Evolutionary conservation across 1,284 basidiomycete genomes (phyloP).

Genomic region (Cryptococcus sp.): DNA sequence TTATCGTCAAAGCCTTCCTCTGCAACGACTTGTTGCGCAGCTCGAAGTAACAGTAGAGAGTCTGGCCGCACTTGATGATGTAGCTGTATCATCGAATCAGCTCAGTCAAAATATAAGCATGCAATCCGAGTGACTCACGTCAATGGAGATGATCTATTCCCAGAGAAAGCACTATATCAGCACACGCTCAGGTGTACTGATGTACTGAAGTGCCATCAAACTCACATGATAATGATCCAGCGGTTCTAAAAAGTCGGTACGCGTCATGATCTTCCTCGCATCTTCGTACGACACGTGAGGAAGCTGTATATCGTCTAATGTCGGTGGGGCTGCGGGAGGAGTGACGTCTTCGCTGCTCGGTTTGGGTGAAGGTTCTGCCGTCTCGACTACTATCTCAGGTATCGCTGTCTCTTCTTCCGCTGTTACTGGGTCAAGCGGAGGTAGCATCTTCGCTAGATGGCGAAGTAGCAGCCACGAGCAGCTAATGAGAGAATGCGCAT

Average conservation of each 20-base stretch:
- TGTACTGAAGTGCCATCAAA: constrained; percentile 1
- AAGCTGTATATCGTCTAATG: constrained; percentile 33
- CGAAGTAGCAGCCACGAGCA: constrained; percentile 45
- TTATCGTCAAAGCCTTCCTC: constrained; percentile 71
- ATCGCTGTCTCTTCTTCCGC: no score
- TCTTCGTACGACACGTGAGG: constrained; percentile 49
- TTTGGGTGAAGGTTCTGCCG: no score
- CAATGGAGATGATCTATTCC: constrained; percentile 71
- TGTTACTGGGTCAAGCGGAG: constrained; percentile 11
- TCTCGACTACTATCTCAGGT: no score
- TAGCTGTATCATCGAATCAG: constrained; percentile 49
- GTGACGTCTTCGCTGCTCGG: constrained; percentile 20
- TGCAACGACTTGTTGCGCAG: constrained; percentile 67
- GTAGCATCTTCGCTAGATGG: constrained; percentile 34
- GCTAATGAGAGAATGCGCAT: constrained; percentile 7
- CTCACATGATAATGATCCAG: constrained; percentile 53
- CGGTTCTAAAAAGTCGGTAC: constrained; percentile 72
- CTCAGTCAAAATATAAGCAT: neutral
- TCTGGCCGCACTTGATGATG: constrained; percentile 76
- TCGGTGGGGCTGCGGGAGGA: constrained; percentile 13
- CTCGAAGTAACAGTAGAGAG: constrained; percentile 70
- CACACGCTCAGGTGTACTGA: neutral
- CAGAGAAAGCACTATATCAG: neutral
- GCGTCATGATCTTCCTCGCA: constrained; percentile 69
- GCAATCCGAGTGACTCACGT: constrained; percentile 57